Evolutionary conservation across 306 rosid species (phyloP).

Genomic region (Lathyrus sativus): DNA sequence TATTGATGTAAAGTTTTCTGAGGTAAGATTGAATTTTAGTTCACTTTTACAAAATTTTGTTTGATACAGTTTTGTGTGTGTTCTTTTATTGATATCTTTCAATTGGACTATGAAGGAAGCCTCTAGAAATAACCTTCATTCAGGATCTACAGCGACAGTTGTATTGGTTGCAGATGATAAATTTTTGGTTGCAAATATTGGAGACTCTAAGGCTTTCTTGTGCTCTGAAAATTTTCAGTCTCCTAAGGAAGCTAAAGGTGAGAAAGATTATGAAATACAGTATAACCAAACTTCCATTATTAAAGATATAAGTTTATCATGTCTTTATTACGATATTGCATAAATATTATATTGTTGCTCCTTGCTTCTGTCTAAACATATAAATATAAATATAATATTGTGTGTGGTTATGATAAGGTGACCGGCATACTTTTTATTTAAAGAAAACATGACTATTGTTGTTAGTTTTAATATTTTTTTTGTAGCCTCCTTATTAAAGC

Average conservation of each 20-base stretch:
- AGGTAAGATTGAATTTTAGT: slow-evolving; percentile 52
- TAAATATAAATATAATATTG: slow-evolving; percentile 10
- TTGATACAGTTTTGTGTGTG: background rate
- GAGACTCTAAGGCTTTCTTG: slow-evolving; percentile 91
- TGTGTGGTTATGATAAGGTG: slow-evolving; percentile 7
- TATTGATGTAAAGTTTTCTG: slow-evolving; percentile 80
- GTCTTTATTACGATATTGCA: slow-evolving; percentile 21
- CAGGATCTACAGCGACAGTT: slow-evolving; percentile 89
- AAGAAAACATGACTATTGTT: slow-evolving; percentile 31
- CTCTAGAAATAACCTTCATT: slow-evolving; percentile 53
- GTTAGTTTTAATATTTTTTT: slow-evolving; percentile 41
- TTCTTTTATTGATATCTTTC: slow-evolving; percentile 47
- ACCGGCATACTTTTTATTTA: slow-evolving; percentile 30
- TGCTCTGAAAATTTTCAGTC: slow-evolving; percentile 82
- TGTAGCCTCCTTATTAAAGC: slow-evolving; percentile 72
- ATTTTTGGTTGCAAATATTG: slow-evolving; percentile 89
- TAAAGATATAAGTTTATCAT: slow-evolving; percentile 18
- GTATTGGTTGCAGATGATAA: slow-evolving; percentile 79
- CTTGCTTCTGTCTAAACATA: slow-evolving; percentile 19
- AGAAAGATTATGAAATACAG: slow-evolving; percentile 37
- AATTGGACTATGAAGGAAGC: slow-evolving; percentile 79
- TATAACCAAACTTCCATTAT: slow-evolving; percentile 1
- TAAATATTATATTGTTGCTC: background rate
- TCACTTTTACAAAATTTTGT: slow-evolving; percentile 33
- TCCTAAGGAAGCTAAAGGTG: slow-evolving; percentile 88